Base-by-base conservation (phyloP, 352 stramenopile species). In the Pythium inflatum region DNA sequence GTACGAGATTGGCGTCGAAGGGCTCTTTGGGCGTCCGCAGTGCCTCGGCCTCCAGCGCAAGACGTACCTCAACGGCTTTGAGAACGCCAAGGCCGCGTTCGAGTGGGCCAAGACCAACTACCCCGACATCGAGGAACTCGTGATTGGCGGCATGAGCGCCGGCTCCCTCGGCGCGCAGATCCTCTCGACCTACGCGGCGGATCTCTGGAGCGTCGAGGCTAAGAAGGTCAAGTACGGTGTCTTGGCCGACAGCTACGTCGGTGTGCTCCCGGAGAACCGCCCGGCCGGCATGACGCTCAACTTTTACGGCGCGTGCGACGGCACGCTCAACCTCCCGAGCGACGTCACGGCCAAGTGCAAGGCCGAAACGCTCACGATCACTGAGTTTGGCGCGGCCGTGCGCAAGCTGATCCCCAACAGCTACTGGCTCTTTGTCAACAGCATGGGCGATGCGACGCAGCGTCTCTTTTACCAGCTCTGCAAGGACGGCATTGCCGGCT, bases 361-460 rank as follows among this genome's bases (percentile, higher is more conserved):
- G 16, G 54, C 67, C 38, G 71, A 76, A 46, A 70, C 74, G 9
- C 53, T 84, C 46, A 83, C 77, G 2, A 71, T 83, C 24, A 69
- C 61, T 1, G 71, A 89, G 48, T 70, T 91, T 41, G 71, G 80
- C 53, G 62, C 73, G 24, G 68, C 73, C 22, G 78, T 85, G 72
- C 73, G 89, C 46, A 59, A 80, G 54, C 40, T 74, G 58, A 62
- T 78, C 5, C 74, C 80, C 5, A 70, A 66, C n/a, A 79, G 67
- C 40, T 59, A 85, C 45, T 90, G 81, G 81, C 59, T 91, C 5
- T 90, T 89, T 64, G 66, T 89, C 14, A 76, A 88, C 75, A 83
- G 77, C 55, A 83, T 84, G 66, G 74, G 70, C 60, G 83, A 90
- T 61, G 18, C 58, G 34, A 83, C 69, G n/a, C 83, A 91, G 61